Evolutionary conservation across 2,329 filamentous ascomycete species (phyloP), one percentile per base, ranked within the genome.

Genomic region (Zymoseptoria passerinii): DNA sequence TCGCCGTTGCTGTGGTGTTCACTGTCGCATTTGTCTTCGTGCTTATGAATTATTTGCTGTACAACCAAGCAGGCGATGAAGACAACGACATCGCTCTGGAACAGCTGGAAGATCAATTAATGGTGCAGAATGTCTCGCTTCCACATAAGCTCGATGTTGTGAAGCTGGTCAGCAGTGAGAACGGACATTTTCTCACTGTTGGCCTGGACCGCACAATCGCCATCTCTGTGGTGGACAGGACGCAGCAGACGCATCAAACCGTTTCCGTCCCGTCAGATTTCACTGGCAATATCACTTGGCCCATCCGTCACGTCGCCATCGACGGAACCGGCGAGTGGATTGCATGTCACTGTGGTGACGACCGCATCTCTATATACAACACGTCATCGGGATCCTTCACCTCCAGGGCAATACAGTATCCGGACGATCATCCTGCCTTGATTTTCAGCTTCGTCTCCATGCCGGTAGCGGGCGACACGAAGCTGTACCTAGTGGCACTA

Each of bases 1-100:
- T 89, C 58, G 66, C 86, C 5, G 75, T 89, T 7, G 81, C 83
- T 10, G 76, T 89, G 3, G 71, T 89, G 0, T 78, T 88, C 20
- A 73, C 85, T 2, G 76, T 87, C 16, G 84, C 84, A 8, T 81
- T 82, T 18, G 81, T 92, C 27, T 83, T 84, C 1, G 73, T 91
- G 7, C 76, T 92, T 7, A 89, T 89, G 77, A 89, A 86, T 62
- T 89, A 88, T 66, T 76, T 92, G 5, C 75, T 92, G 0, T 88
- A 84, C 81, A 84, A 86, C 58, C 83, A 87, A 56, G 67, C 76
- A 23, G 73, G 75, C 13, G 71, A 75, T 40, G 74, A 75, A 35
- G 69, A 72, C 18, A 66, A 68, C 16, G 72, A 77, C 19, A 74
- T 74, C 13, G 77, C 78, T 1, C 74, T 75, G 6, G 75, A 80